These are phyloP conservation scores for Panus rudis DNA, from an alignment of 768 basidiomycete species.

Conservation along the genomic window DNA sequence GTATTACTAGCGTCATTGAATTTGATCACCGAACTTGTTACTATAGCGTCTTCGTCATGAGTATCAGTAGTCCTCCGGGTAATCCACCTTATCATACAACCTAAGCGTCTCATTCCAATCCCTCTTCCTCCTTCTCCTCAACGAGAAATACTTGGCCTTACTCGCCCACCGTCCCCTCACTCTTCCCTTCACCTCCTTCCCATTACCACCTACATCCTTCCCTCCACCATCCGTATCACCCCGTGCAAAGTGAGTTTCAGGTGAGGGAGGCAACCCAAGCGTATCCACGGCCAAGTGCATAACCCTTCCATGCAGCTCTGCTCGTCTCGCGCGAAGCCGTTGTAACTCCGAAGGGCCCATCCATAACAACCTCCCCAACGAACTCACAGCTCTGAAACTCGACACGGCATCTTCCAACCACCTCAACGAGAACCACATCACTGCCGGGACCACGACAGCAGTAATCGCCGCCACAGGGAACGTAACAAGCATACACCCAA, in stretches of 20 bases:
- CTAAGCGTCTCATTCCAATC: conserved; percentile 88
- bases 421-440: conserved; percentile 88
- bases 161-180: conserved; percentile 65
- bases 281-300: conserved; percentile 53
- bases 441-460: conserved; percentile 50
- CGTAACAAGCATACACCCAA: conserved; percentile 44
- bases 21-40: too few relatives aligned
- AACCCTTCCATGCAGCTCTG: conserved; percentile 55
- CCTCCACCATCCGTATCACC: conserved; percentile 47
- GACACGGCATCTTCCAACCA: conserved; percentile 85
- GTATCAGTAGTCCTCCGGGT: conserved; percentile 52
- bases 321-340: conserved; percentile 45
- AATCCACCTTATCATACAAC: conserved; percentile 78
- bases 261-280: conserved; percentile 60
- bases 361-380: conserved; percentile 53
- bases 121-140: conserved; percentile 70
- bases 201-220: too few relatives aligned
- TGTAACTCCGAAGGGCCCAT: conserved; percentile 54
- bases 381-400: conserved; percentile 65
- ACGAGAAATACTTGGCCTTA: conserved; percentile 68
- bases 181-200: too few relatives aligned
- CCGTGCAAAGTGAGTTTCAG: conserved; percentile 67
- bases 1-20: too few relatives aligned
- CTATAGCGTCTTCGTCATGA: too few relatives aligned
- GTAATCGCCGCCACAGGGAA: conserved; percentile 57